A percentile compares a stretch with the other conserved stretches of the same genome.
phyloP scores from a whole-genome alignment of 768 basidiomycete genomes.

The Filobasidium floriforme region DNA sequence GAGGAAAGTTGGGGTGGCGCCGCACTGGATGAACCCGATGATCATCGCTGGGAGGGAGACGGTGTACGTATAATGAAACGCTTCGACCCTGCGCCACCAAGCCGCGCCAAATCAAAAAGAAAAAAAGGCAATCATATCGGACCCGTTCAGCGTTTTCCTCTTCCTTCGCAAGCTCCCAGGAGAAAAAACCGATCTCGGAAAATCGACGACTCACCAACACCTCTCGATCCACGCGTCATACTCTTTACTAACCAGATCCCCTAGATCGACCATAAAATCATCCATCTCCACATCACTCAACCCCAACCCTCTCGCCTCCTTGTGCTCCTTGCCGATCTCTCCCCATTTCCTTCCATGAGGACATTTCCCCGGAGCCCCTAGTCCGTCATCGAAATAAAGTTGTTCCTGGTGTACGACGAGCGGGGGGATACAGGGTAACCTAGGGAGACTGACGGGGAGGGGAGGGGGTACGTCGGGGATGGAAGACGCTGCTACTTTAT shows the following conservation, averaged over 20 bases:
- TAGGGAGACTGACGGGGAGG: slow-evolving; percentile 25
- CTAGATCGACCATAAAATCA: slow-evolving; percentile 41
- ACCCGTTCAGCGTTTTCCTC: neutral
- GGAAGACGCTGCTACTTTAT: slow-evolving; percentile 13
- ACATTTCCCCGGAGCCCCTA: slow-evolving; percentile 36
- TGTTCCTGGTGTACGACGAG: slow-evolving; percentile 38
- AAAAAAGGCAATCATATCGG: no score
- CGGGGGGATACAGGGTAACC: slow-evolving; percentile 25
- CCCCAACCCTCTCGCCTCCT: slow-evolving; percentile 26
- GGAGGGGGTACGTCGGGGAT: slow-evolving; percentile 22
- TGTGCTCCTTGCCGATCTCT: slow-evolving; percentile 29
- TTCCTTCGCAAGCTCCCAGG: neutral
- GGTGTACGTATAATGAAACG: slow-evolving; percentile 44
- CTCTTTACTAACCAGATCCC: slow-evolving; percentile 38
- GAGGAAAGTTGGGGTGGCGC: slow-evolving; percentile 36
- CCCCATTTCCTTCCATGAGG: slow-evolving; percentile 34
- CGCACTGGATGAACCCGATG: slow-evolving; percentile 42
- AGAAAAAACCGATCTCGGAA: no score
- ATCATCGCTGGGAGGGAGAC: slow-evolving; percentile 38
- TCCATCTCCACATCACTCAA: slow-evolving; percentile 39
- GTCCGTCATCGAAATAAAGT: slow-evolving; percentile 29
- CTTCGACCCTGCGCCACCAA: slow-evolving; percentile 37
- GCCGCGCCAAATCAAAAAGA: neutral
- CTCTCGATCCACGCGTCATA: slow-evolving; percentile 45
- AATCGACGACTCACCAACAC: slow-evolving; percentile 44